Evolutionary conservation across 495 filamentous ascomycete species (phyloP).

Genomic region (Tuber aestivum): DNA sequence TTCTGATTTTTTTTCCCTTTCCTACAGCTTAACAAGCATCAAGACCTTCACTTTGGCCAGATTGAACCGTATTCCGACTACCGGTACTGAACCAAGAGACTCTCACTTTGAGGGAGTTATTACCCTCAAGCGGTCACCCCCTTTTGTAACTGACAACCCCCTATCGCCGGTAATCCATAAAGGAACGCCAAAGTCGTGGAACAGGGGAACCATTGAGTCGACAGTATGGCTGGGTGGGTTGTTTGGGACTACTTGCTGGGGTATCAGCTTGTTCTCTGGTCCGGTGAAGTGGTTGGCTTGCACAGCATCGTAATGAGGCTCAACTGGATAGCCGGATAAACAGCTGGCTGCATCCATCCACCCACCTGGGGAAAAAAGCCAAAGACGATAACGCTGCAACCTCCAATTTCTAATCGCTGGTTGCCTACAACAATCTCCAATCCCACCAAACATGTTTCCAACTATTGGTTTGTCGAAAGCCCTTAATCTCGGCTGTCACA

Average conservation of each 20-base stretch:
- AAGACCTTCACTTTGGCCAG: too few relatives aligned
- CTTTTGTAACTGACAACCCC: too few relatives aligned
- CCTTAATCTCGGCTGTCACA: conserved; percentile 75
- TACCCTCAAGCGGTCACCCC: too few relatives aligned
- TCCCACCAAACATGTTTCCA: conserved; percentile 23
- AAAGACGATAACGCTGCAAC: neutral
- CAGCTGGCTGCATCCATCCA: neutral
- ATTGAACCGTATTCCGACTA: too few relatives aligned
- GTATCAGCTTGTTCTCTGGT: neutral
- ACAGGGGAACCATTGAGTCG: too few relatives aligned
- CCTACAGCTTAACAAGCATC: too few relatives aligned
- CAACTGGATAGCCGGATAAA: neutral
- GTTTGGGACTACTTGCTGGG: neutral
- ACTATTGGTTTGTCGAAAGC: conserved; percentile 20
- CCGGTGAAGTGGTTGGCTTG: neutral
- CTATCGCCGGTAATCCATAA: too few relatives aligned
- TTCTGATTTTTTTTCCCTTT: too few relatives aligned
- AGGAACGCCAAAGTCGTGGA: too few relatives aligned
- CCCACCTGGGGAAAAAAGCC: neutral
- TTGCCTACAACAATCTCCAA: neutral
- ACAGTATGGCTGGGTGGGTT: neutral
- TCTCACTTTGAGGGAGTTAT: too few relatives aligned
- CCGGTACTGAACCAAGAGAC: too few relatives aligned
- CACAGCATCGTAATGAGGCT: neutral
- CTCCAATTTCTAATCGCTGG: neutral